Base-by-base conservation (phyloP, 1,139 yeast genomes). In the Yamadazyma atmosphaerica region DNA sequence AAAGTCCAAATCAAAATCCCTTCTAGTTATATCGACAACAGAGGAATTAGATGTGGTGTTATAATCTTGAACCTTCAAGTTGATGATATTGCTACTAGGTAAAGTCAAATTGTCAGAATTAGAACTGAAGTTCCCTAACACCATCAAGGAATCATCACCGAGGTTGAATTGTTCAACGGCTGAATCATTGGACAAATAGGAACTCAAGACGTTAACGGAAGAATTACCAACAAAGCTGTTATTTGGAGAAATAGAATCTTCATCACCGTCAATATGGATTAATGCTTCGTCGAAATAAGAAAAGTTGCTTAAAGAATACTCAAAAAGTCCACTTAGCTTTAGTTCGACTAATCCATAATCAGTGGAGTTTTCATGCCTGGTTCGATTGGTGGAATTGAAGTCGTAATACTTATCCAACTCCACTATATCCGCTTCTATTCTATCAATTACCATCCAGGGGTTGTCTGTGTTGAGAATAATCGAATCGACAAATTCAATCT, bases 251-350 rank as follows among this genome's bases (percentile, higher is more conserved):
- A 56, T 65, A 10, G 24, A 4, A 43, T 67, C 61, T 31, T 58
- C 54, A 9, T 59, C 51, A 2, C 56, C 52, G 17, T 58, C 55
- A 11, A 56, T 50, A 38, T 49, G 53, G 5, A 61, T 54, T 36
- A 53, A 49, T 10, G 40, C 43, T 37, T 57, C 61, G 31, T 68
- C 65, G 42, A 73, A 74, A 33, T 56, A 47, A 0, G 92, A 66
- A 55, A 86, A 87, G 56, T 89, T 88, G 3, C 77, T 65, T 34
- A 82, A 64, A 0, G 88, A 81, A 60, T 83, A 92, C 61, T 92
- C 97, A 56, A 90, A 87, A 31, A 92, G 54, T 2, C 95, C 94
- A 56, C 85, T 84, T 39, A 89, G 54, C 5, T 59, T 54, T 31
- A 68, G 48, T 39, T 62, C 50, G 4, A 63, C 45, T 35, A 71